Base-by-base conservation (phyloP, 108 stramenopile genomes). In the Discostella stelligeroides region DNA sequence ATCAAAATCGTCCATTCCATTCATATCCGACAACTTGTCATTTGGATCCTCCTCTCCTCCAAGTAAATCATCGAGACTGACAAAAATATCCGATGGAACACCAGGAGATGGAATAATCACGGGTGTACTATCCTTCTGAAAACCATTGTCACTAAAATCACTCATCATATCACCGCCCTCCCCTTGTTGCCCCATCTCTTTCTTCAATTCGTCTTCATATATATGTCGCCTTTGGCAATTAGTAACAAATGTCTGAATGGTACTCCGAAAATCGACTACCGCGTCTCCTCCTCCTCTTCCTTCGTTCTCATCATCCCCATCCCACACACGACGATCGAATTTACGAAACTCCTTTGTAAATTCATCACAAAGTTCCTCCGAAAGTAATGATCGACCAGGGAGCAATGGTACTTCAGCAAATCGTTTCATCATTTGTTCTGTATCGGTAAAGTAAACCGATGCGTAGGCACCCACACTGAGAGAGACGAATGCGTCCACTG, bases 11-110 rank as follows among this genome's bases (percentile, higher is more conserved):
- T 66, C 63, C 28, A 63, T 70, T 3, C 60, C 69, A 43, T 42
- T 58, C 21, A 24, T 28, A 15, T 49, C n/a, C n/a, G n/a, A n/a
- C 48, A 20, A 37, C 60, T 17, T n/a, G n/a, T 2, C 42, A 2
- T 51, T 4, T 12, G 14, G 4, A 3, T 27, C 24, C 4, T 62
- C 46, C 59, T 41, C 23, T 51, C 28, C 28, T 30, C 46, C 40
- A 37, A 77, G 15, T 34, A 79, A 79, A 72, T 79, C 78, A 48
- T 79, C 78, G 14, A 79, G 57, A 34, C 40, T 62, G 15, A 79
- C 70, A 37, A 65, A 23, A 25, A 79, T 79, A 34, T 71, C 70
- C 61, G 48, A 56, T 21, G 78, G 78, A 14, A 79, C 78, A 20
- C 78, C 78, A 25, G 78, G 65, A 45, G 70, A 24, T 14, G 78